A percentile compares a stretch with the other conserved stretches of the same genome.
Evolutionary conservation across 768 basidiomycete genomes (phyloP).

Genomic region (Russula lepida): DNA sequence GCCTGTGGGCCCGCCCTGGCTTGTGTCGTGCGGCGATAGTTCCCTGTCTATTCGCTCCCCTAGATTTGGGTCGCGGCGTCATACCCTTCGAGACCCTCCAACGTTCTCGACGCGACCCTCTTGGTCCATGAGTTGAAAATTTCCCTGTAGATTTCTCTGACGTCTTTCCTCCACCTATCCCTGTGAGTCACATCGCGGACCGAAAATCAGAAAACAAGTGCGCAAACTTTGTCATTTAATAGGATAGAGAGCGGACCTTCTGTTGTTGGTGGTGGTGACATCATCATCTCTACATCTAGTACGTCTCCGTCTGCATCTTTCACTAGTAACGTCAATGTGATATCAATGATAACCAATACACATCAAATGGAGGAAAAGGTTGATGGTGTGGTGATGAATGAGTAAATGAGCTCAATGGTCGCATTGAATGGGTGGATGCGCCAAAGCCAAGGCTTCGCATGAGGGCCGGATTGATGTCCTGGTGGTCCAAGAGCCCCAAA

Average conservation of each 20-base stretch:
- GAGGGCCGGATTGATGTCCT: slow-evolving; percentile 45
- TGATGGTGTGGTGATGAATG: neutral
- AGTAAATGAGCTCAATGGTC: neutral
- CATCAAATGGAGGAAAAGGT: neutral
- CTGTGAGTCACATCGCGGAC: slow-evolving; percentile 38
- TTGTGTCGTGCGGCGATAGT: slow-evolving; percentile 50
- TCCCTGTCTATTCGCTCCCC: slow-evolving; percentile 63
- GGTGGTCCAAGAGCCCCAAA: slow-evolving; percentile 34
- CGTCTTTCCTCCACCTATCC: slow-evolving; percentile 36
- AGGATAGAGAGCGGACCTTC: slow-evolving; percentile 4
- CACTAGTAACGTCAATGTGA: neutral
- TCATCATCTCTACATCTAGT: neutral
- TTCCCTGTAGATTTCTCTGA: slow-evolving; percentile 26
- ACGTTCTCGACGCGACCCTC: slow-evolving; percentile 66
- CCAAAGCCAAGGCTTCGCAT: slow-evolving; percentile 31
- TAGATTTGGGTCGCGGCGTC: slow-evolving; percentile 39
- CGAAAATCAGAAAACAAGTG: neutral
- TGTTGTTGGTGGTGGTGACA: neutral
- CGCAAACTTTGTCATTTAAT: neutral
- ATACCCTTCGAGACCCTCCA: slow-evolving; percentile 81
- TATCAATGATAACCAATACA: neutral
- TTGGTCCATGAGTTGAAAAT: slow-evolving; percentile 78
- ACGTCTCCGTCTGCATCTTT: neutral
- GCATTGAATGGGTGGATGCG: neutral
- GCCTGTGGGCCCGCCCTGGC: slow-evolving; percentile 61